Conservation (phyloP, 2,329 filamentous ascomycete genomes). For the Trichoderma sp. region DNA sequence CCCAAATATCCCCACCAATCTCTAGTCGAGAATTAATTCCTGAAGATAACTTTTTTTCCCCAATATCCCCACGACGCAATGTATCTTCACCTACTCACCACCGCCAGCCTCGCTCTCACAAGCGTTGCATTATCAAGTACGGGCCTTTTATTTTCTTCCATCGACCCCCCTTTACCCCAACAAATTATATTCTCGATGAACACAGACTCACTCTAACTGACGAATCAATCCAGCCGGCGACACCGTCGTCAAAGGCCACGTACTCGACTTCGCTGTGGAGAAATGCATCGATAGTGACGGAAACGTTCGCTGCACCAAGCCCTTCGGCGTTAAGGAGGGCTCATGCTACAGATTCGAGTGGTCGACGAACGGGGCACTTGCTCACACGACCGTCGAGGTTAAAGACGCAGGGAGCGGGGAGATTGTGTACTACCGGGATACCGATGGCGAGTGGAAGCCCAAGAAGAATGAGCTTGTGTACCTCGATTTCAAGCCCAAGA, state of each 20-base stretch:
- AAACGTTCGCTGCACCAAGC: constrained; percentile 8
- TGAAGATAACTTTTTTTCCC: background rate
- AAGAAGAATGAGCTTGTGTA: constrained; percentile 4
- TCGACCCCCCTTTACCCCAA: background rate
- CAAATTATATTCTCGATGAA: background rate
- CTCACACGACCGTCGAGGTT: background rate
- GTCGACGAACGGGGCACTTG: background rate
- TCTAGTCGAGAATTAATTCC: background rate
- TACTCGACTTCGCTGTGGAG: constrained; percentile 5
- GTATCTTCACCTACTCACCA: background rate
- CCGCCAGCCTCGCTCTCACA: background rate
- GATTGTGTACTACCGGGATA: constrained; percentile 3
- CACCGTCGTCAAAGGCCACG: background rate
- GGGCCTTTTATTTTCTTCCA: background rate
- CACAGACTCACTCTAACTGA: background rate
- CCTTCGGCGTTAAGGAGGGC: background rate
- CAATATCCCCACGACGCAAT: background rate
- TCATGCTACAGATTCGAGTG: background rate
- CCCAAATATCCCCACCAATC: background rate
- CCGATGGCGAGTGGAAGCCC: constrained; percentile 4
- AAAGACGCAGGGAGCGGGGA: background rate
- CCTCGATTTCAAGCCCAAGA: constrained; percentile 9
- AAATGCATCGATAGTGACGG: constrained; percentile 5
- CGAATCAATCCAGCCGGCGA: background rate
- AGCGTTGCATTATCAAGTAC: background rate